phyloP scores from a whole-genome alignment of 2,329 filamentous ascomycete species.

The Fusarium bactridioides region DNA sequence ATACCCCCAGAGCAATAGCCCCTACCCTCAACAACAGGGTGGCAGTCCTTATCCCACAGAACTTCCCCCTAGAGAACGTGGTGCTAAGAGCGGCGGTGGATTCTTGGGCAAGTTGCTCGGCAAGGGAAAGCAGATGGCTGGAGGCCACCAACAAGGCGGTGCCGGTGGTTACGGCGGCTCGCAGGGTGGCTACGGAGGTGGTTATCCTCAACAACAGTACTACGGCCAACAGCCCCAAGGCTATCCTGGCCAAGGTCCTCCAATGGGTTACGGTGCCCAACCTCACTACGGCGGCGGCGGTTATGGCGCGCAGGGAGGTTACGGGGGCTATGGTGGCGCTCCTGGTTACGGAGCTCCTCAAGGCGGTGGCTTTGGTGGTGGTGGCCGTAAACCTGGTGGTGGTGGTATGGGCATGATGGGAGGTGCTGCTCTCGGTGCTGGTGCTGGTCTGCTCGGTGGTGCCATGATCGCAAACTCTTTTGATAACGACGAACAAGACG shows the following conservation, averaged over 20 bases:
- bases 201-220: constrained; percentile 43
- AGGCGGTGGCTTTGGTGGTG: constrained; percentile 42
- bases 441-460: constrained; percentile 83
- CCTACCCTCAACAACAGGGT: constrained; percentile 44
- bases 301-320: constrained; percentile 23
- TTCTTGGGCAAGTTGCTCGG: constrained; percentile 62
- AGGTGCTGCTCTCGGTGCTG: constrained; percentile 78
- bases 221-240: constrained; percentile 38
- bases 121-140: constrained; percentile 53
- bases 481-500: constrained; percentile 66
- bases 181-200: constrained; percentile 35
- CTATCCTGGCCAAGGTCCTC: constrained; percentile 38
- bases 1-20: constrained; percentile 40
- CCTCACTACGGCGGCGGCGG: constrained; percentile 39
- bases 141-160: constrained; percentile 37
- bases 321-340: constrained; percentile 45
- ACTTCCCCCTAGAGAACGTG: constrained; percentile 52
- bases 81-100: constrained; percentile 55
- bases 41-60: constrained; percentile 47
- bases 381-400: constrained; percentile 51
- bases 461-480: constrained; percentile 74
- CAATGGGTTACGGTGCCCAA: constrained; percentile 40
- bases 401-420: constrained; percentile 71
- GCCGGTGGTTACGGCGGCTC: constrained; percentile 27
- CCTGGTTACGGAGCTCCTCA: constrained; percentile 36